These are phyloP conservation scores for Colletotrichum sp. DNA, from an alignment of 2,329 filamentous ascomycete genomes.

Conservation along the genomic window DNA sequence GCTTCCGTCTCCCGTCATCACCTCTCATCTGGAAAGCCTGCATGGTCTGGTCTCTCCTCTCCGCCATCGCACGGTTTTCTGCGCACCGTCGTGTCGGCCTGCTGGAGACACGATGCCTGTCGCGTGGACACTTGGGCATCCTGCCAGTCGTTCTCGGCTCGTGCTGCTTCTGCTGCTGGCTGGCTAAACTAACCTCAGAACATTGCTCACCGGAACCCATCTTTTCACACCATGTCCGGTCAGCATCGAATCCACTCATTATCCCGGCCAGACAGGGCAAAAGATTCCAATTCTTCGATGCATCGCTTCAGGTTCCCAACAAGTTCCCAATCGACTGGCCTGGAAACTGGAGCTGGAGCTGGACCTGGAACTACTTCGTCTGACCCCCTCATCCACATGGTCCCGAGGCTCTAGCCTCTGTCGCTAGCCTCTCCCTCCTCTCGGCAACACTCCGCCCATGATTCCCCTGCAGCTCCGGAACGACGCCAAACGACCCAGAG, in stretches of 20 bases:
- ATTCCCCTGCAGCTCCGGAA: conserved; percentile 13
- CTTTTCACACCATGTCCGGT: neutral
- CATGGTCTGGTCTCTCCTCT: neutral
- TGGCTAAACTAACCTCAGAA: neutral
- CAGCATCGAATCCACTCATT: conserved; percentile 1
- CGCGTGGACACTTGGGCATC: neutral
- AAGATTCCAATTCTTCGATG: conserved; percentile 9
- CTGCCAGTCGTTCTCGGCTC: neutral
- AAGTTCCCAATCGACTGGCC: neutral
- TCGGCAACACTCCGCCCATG: conserved; percentile 17
- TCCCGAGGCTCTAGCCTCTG: conserved; percentile 5
- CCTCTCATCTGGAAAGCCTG: neutral
- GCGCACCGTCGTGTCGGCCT: neutral
- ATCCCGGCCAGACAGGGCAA: neutral
- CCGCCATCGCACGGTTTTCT: conserved; percentile 2
- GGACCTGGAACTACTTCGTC: conserved; percentile 14
- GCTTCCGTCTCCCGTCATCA: neutral
- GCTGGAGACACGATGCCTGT: conserved; percentile 2
- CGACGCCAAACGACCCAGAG: neutral
- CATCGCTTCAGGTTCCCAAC: neutral
- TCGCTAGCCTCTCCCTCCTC: neutral
- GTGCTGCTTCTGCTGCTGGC: neutral
- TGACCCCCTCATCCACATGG: conserved; percentile 15
- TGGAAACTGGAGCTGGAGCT: conserved; percentile 13
- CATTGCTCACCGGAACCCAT: neutral